Conservation (phyloP, 306 rosid species). For the Sphenostylis stenocarpa region DNA sequence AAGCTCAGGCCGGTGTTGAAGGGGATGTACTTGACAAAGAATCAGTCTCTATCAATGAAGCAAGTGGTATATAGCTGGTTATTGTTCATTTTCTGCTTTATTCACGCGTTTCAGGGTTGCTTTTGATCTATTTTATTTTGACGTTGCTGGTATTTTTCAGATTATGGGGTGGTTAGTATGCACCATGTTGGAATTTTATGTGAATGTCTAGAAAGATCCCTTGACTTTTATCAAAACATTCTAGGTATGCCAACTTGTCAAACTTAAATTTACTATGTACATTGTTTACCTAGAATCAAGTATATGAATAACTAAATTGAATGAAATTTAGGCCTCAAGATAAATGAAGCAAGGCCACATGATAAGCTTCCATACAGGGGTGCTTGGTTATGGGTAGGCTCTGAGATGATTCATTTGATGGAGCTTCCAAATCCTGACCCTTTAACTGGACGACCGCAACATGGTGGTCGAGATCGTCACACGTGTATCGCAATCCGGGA, state of each 20-base stretch:
- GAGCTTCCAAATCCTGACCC: slow-evolving; percentile 99
- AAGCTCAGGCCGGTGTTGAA: slow-evolving; percentile 54
- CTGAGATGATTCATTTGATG: slow-evolving; percentile 96
- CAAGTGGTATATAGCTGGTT: slow-evolving; percentile 42
- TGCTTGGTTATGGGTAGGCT: slow-evolving; percentile 99
- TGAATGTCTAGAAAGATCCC: slow-evolving; percentile 79
- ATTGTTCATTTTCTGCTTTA: background rate
- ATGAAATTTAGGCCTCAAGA: slow-evolving; percentile 62
- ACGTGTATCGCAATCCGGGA: slow-evolving; percentile 76
- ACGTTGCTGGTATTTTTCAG: slow-evolving; percentile 48
- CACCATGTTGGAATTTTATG: slow-evolving; percentile 95
- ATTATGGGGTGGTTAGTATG: slow-evolving; percentile 75
- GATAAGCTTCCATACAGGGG: slow-evolving; percentile 96
- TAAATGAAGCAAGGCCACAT: slow-evolving; percentile 95
- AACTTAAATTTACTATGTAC: background rate
- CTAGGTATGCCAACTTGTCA: slow-evolving; percentile 55
- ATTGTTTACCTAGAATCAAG: slow-evolving; percentile 10
- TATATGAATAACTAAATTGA: slow-evolving; percentile 15
- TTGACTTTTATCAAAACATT: slow-evolving; percentile 78
- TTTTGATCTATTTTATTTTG: background rate
- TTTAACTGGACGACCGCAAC: slow-evolving; percentile 78
- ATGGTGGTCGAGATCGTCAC: slow-evolving; percentile 95
- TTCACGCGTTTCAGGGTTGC: slow-evolving; percentile 4
- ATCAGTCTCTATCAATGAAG: slow-evolving; percentile 33
- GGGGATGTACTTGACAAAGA: slow-evolving; percentile 59